phyloP scores from a whole-genome alignment of 2,329 filamentous ascomycete species.

The Colletotrichum sojae region DNA sequence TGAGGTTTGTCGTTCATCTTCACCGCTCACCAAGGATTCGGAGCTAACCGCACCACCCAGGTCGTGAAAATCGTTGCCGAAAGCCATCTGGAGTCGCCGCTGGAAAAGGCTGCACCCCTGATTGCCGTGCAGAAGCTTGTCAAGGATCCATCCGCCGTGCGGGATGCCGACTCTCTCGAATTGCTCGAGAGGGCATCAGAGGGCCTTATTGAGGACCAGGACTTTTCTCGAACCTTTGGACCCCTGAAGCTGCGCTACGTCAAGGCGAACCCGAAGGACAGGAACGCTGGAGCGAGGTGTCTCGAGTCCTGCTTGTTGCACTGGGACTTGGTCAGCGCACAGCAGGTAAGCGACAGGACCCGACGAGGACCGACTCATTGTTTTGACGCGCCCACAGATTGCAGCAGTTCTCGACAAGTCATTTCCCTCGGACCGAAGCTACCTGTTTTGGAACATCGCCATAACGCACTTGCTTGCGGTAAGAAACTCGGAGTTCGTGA shows the following conservation, averaged over 20 bases:
- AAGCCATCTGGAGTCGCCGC: slow-evolving; percentile 65
- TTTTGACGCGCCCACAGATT: slow-evolving; percentile 57
- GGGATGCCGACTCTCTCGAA: slow-evolving; percentile 66
- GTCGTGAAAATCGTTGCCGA: slow-evolving; percentile 65
- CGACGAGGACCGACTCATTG: not conserved
- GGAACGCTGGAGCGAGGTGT: slow-evolving; percentile 57
- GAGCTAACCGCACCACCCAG: slow-evolving; percentile 46
- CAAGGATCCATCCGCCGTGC: slow-evolving; percentile 60
- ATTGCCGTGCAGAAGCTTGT: slow-evolving; percentile 62
- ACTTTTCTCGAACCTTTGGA: slow-evolving; percentile 64
- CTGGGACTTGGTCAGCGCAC: slow-evolving; percentile 70
- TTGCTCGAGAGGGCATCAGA: slow-evolving; percentile 69
- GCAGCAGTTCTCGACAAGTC: slow-evolving; percentile 67
- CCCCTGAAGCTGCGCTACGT: slow-evolving; percentile 64
- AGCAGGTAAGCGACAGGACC: slow-evolving; percentile 60
- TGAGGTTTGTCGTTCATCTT: slow-evolving; percentile 56
- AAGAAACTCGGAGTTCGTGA: slow-evolving; percentile 42
- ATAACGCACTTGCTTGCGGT: slow-evolving; percentile 69
- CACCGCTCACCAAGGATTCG: not conserved
- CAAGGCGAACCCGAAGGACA: slow-evolving; percentile 67
- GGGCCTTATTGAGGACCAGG: slow-evolving; percentile 53
- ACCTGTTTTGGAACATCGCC: slow-evolving; percentile 69
- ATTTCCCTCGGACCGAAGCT: slow-evolving; percentile 62
- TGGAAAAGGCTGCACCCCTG: slow-evolving; percentile 60
- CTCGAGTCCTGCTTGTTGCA: slow-evolving; percentile 67